phyloP scores from a whole-genome alignment of 805 yeast species.

The Ogataea minuta region DNA sequence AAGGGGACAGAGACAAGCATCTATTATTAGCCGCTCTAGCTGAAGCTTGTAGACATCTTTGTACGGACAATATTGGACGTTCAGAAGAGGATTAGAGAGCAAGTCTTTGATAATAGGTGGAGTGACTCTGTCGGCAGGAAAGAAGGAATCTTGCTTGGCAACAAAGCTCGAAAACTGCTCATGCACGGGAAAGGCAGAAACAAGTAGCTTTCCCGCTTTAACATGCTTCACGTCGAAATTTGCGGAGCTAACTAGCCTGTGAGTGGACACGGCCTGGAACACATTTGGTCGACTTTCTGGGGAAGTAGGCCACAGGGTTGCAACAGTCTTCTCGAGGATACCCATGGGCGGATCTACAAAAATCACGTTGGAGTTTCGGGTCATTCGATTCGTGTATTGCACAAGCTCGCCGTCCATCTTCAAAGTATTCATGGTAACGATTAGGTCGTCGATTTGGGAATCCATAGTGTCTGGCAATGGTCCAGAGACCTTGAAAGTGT shows the following conservation, averaged over 20 bases:
- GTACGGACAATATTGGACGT: constrained; percentile 22
- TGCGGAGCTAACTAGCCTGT: constrained; percentile 16
- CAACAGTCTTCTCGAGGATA: constrained; percentile 13
- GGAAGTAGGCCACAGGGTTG: constrained; percentile 5
- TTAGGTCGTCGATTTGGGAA: constrained; percentile 13
- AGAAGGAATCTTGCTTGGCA: constrained; percentile 8
- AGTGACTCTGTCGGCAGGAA: constrained; percentile 16
- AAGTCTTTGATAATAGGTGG: constrained; percentile 17
- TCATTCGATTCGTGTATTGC: constrained; percentile 12
- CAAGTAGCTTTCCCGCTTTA: constrained; percentile 22
- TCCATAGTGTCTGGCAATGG: constrained; percentile 1
- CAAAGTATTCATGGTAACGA: constrained; percentile 11
- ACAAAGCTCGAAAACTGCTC: constrained; percentile 2
- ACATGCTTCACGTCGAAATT: constrained; percentile 26
- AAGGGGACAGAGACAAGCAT: constrained; percentile 24
- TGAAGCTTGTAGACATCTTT: constrained; percentile 20
- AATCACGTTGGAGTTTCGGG: constrained; percentile 22
- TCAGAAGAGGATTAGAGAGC: constrained; percentile 15
- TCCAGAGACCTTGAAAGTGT: constrained; percentile 6
- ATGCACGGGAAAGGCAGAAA: constrained; percentile 20
- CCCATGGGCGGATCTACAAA: constrained; percentile 28
- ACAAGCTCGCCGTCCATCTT: constrained; percentile 5
- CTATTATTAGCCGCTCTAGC: constrained; percentile 24
- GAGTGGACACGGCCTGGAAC: constrained; percentile 24
- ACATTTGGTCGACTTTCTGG: constrained; percentile 18